These are phyloP conservation scores for Penicillium sp. DNA, from an alignment of 2,329 filamentous ascomycete genomes.

Conservation along the genomic window DNA sequence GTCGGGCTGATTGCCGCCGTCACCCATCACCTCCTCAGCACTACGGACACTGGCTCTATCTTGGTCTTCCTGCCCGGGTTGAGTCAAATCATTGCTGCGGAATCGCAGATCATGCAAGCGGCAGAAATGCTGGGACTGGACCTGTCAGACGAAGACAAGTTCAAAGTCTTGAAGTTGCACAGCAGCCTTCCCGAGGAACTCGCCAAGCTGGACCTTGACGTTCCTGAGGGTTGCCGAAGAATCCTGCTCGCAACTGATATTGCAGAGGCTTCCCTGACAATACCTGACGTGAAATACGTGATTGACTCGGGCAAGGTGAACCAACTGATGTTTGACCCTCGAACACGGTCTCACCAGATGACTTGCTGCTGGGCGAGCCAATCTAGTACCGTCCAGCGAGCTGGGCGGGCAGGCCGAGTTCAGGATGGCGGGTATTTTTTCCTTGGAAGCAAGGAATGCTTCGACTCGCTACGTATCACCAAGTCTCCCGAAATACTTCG, in stretches of 20 bases:
- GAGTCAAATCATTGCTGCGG: constrained; percentile 38
- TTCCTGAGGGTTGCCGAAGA: constrained; percentile 47
- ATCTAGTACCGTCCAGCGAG: constrained; percentile 51
- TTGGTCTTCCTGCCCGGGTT: constrained; percentile 53
- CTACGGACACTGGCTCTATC: constrained; percentile 47
- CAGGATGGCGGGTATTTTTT: constrained; percentile 53
- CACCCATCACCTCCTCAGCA: constrained; percentile 50
- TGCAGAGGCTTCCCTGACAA: constrained; percentile 54
- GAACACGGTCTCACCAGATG: constrained; percentile 41
- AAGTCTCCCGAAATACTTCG: constrained; percentile 46
- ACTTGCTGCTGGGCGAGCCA: constrained; percentile 50
- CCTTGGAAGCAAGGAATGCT: constrained; percentile 45
- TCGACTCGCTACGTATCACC: constrained; percentile 35
- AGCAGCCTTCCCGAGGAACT: constrained; percentile 49
- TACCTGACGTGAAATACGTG: constrained; percentile 55
- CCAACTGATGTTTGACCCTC: constrained; percentile 43
- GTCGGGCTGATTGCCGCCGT: constrained; percentile 46
- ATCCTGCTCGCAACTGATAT: constrained; percentile 55
- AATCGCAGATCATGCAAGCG: constrained; percentile 31
- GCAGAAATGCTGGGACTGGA: constrained; percentile 38
- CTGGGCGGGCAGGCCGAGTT: constrained; percentile 54
- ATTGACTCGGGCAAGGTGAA: constrained; percentile 51
- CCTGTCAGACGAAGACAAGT: constrained; percentile 43
- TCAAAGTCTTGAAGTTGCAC: constrained; percentile 51
- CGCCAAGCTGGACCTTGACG: constrained; percentile 43